These are phyloP conservation scores for Raffaelea arxii DNA, from an alignment of 2,329 filamentous ascomycete species.

Conservation along the genomic window DNA sequence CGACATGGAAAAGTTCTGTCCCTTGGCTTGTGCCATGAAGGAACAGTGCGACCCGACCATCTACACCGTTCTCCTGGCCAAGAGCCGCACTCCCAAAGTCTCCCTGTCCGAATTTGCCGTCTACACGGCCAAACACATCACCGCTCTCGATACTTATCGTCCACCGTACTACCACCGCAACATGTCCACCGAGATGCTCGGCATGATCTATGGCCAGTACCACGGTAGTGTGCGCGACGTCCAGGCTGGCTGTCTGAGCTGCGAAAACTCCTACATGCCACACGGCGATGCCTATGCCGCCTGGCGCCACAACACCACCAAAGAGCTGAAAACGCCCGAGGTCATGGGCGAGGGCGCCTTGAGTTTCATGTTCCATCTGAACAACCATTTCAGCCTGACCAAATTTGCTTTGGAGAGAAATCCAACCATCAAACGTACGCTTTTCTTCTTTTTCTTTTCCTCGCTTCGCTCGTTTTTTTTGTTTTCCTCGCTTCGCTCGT, in stretches of 20 bases:
- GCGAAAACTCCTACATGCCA: slow-evolving; percentile 25
- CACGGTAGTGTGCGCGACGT: slow-evolving; percentile 17
- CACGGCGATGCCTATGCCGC: slow-evolving; percentile 23
- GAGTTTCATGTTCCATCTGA: slow-evolving; percentile 12
- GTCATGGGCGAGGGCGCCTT: slow-evolving; percentile 5
- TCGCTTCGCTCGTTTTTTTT: too few relatives aligned
- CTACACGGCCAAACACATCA: slow-evolving; percentile 58
- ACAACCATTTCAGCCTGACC: slow-evolving; percentile 3
- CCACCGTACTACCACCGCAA: slow-evolving; percentile 59
- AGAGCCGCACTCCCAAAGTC: slow-evolving; percentile 40
- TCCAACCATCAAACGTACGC: too few relatives aligned
- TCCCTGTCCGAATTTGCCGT: slow-evolving; percentile 56
- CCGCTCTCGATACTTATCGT: slow-evolving; percentile 51
- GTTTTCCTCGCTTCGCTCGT: too few relatives aligned
- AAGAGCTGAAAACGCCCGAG: slow-evolving; percentile 4
- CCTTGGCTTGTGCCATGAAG: slow-evolving; percentile 40
- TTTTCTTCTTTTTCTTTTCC: too few relatives aligned
- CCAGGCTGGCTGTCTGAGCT: slow-evolving; percentile 21
- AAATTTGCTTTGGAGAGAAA: not conserved
- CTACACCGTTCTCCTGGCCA: slow-evolving; percentile 55
- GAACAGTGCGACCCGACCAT: slow-evolving; percentile 60
- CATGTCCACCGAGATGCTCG: slow-evolving; percentile 47
- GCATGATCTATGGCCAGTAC: slow-evolving; percentile 31
- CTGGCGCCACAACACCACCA: slow-evolving; percentile 17
- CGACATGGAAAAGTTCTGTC: slow-evolving; percentile 46